Base-by-base conservation (phyloP, 192 early-diverging fungal genomes). In the Entomortierella chlamydospora region DNA sequence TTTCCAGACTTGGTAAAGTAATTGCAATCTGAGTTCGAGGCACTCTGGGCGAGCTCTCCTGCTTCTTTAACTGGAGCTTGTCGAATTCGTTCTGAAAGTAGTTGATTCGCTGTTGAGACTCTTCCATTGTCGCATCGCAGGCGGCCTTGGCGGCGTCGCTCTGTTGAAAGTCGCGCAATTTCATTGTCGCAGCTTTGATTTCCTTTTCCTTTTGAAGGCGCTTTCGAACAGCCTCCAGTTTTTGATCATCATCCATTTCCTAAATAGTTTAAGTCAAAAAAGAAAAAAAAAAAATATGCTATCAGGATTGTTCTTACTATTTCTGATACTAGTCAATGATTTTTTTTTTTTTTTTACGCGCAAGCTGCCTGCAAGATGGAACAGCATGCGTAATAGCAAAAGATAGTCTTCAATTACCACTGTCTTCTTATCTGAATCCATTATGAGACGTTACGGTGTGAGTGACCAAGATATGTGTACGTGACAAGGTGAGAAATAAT, bases 111-210 rank as follows among this genome's bases (percentile, higher is more conserved):
- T 87, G 88, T 64, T 92, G 87, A 23, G 86, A 82, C 45, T 93
- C 89, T 39, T 65, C 81, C 56, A 93, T 86, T 71, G 88, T 87
- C 49, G 81, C 81, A 65, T 97, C 92, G 67, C 95, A 96, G 62
- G 94, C 89, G 55, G 91, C 87, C 37, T 61, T 70, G 57, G 68
- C 76, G 7, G 68, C 56, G 3, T 70, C 76, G n/a, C 68, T 70
- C 58, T 70, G 61, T 41, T 79, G 76, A 41, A 79, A 55, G 28
- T 61, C 76, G 8, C 76, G 76, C 25, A 79, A 56, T 41, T 79
- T 79, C 67, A 79, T 64, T 9, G 76, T 79, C 4, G 76, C 76
- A 20, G 68, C 68, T 23, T 79, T 79, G 61, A 79, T 79, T 28
- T 79, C 76, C 57, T 79, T 79, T 56, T 79, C 76, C 51, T 70